A percentile compares a stretch with the other conserved stretches of the same genome.
These are phyloP conservation scores for Cudoniella acicularis DNA, from an alignment of 495 filamentous ascomycete genomes.

Conservation along the genomic window DNA sequence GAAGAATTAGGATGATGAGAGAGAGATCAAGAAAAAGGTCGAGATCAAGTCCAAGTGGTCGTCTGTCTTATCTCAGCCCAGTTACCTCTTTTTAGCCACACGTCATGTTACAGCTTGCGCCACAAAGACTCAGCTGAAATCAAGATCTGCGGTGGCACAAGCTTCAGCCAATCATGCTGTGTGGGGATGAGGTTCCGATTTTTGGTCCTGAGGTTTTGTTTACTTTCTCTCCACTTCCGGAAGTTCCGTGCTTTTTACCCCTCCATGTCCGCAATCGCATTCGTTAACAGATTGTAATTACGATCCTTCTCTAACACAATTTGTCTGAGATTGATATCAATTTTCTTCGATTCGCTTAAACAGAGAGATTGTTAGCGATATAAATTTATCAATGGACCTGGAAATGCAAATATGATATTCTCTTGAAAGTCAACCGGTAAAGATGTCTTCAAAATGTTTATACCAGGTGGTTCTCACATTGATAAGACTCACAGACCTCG, in stretches of 20 bases:
- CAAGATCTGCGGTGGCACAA: constrained; percentile 3
- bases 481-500: no score
- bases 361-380: no score
- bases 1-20: not conserved
- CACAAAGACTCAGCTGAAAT: not conserved
- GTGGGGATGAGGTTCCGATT: no score
- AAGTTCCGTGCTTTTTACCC: not conserved
- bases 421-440: no score
- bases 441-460: no score
- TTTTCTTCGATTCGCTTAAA: no score
- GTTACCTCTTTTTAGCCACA: constrained; percentile 8
- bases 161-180: constrained; percentile 4
- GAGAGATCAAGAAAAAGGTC: not conserved
- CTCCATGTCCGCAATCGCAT: not conserved
- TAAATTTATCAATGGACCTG: no score
- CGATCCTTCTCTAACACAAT: no score
- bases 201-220: constrained; percentile 3
- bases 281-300: no score
- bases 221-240: constrained; percentile 4
- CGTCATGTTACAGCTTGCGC: constrained; percentile 9
- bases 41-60: not conserved
- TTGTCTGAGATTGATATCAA: no score
- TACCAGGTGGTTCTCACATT: no score
- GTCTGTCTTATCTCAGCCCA: not conserved
- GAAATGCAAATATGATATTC: no score